Percentiles rank a stretch among this genome's conserved stretches.
Evolutionary conservation across 2,329 filamentous ascomycete species (phyloP).

Genomic region (Aspergillus unguis): DNA sequence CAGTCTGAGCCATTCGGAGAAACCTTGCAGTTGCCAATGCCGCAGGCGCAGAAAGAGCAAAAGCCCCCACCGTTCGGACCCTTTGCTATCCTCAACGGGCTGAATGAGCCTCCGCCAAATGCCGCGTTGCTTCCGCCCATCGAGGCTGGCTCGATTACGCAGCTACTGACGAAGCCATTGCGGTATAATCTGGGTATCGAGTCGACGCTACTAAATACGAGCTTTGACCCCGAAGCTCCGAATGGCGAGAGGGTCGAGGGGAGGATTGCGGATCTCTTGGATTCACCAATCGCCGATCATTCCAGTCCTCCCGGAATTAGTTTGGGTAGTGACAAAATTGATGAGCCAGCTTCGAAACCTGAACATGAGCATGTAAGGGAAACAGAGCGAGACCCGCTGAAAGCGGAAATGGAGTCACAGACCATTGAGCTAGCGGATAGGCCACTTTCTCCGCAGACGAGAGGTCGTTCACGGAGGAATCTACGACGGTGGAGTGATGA

Average conservation of each 20-base stretch:
- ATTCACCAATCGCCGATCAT: conserved; percentile 25
- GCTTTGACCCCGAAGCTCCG: conserved; percentile 21
- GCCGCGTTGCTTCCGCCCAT: conserved; percentile 61
- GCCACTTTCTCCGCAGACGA: conserved; percentile 32
- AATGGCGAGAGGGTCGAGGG: conserved; percentile 31
- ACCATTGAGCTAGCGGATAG: conserved; percentile 16
- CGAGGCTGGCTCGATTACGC: conserved; percentile 46
- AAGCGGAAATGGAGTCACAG: conserved; percentile 1
- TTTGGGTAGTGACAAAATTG: conserved; percentile 6
- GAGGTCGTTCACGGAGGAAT: conserved; percentile 48
- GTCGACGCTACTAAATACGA: conserved; percentile 17
- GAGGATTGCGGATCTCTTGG: conserved; percentile 36
- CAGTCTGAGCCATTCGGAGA: conserved; percentile 42
- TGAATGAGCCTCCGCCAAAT: conserved; percentile 63
- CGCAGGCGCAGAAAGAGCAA: conserved; percentile 45
- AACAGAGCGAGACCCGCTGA: not conserved
- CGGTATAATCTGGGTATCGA: conserved; percentile 26
- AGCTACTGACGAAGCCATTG: conserved; percentile 36
- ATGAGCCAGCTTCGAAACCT: not conserved
- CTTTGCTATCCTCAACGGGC: conserved; percentile 54
- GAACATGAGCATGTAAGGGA: conserved; percentile 8
- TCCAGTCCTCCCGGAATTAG: conserved; percentile 16
- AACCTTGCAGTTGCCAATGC: conserved; percentile 47
- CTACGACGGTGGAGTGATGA: conserved; percentile 57
- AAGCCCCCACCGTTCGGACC: conserved; percentile 44